A percentile compares a stretch with the other conserved stretches of the same genome.
Evolutionary conservation across 2,329 filamentous ascomycete genomes (phyloP).

Genomic region (Magnaporthiopsis incrustans): DNA sequence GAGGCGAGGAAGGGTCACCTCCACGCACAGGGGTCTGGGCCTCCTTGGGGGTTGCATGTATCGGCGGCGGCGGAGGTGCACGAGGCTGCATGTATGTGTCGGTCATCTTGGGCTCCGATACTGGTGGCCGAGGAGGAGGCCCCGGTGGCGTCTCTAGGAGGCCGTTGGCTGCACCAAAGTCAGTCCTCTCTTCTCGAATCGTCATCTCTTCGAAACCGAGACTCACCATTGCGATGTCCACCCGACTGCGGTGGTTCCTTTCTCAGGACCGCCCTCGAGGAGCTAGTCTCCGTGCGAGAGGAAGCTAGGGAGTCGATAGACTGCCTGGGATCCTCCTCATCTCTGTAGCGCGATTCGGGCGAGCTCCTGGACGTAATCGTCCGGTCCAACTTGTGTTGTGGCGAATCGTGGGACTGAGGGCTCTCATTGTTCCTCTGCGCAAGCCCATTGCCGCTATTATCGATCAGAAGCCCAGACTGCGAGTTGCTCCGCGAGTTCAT

Average conservation of each 20-base stretch:
- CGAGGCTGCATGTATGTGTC: constrained; percentile 53
- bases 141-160: constrained; percentile 15
- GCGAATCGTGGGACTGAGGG: constrained; percentile 19
- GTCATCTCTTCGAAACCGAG: background rate
- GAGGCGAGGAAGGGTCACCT: constrained; percentile 30
- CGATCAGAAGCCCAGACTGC: constrained; percentile 31
- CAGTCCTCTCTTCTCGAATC: constrained; percentile 13
- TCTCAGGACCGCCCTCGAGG: constrained; percentile 46
- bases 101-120: constrained; percentile 33
- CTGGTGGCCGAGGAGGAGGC: constrained; percentile 19
- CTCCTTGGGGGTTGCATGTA: constrained; percentile 1
- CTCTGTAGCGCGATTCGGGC: constrained; percentile 48
- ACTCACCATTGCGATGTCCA: constrained; percentile 36
- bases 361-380: constrained; percentile 43
- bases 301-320: constrained; percentile 36
- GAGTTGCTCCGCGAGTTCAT: constrained; percentile 35
- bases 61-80: constrained; percentile 45
- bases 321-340: constrained; percentile 41
- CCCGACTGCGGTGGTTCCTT: constrained; percentile 51
- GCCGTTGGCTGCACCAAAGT: constrained; percentile 26
- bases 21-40: background rate
- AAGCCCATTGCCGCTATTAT: constrained; percentile 26
- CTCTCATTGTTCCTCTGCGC: constrained; percentile 29
- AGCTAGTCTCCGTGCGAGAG: constrained; percentile 28
- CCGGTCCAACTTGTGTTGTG: constrained; percentile 26